Evolutionary conservation across 169 alveolate genomes (phyloP), one percentile per base, ranked within the genome.

Genomic region (Plasmodium knowlesi): DNA sequence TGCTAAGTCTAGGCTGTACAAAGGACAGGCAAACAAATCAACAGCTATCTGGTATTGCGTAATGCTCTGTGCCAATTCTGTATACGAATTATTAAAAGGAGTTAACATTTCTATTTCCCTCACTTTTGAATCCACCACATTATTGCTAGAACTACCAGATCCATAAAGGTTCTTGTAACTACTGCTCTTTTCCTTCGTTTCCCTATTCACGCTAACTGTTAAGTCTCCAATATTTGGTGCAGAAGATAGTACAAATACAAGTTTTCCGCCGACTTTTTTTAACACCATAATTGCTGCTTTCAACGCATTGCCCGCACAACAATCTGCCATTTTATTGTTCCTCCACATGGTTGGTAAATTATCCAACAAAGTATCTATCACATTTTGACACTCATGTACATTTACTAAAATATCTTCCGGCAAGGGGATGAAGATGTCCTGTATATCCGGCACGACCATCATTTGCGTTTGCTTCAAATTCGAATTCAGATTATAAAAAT

Each of bases 221-320:
- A 98, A 98, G 67, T 96, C 98, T 6, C 98, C 98, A 43, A 95
- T 95, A 57, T 97, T 95, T 30, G 98, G 97, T 32, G 97, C 97
- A 22, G 97, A 96, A 19, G 98, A 96, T 34, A 96, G 93, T 93
- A 98, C 98, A 78, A 98, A 95, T 81, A 97, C 72, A 30, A 98
- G 92, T 95, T 98, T 98, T 39, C 99, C 99, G 14, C 99, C 99
- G n/a, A 98, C 97, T 92, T 98, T 98, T 86, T 98, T 97, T 97
- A 98, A 96, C 30, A 98, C 97, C 97, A 97, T 94, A 54, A 96
- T 95, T 37, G 99, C 99, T 6, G 98, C 99, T 73, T 96, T 97
- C 80, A 98, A 83, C 14, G 99, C 99, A 61, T 97, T 96, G 19
- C 99, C 93, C 67, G 95, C 96, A 97, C 98, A 90, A 76, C 98